phyloP scores from a whole-genome alignment of 148 eudicot species.

The Camellia granthamiana region DNA sequence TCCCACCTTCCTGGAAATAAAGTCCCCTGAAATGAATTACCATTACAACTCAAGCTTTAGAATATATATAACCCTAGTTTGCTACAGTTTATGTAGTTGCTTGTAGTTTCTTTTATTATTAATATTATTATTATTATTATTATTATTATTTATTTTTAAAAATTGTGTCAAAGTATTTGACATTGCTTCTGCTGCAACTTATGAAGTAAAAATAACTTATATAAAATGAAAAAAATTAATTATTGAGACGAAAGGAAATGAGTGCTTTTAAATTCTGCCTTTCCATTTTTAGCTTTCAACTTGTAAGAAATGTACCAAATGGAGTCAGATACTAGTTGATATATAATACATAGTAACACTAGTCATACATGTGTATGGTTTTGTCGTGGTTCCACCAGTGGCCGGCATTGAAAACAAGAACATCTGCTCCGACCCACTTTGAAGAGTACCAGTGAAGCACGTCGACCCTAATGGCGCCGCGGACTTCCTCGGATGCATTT shows the following conservation, averaged over 20 bases:
- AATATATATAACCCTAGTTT: background rate
- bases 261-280: too few relatives aligned
- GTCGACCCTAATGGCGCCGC: slow-evolving; percentile 53
- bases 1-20: slow-evolving; percentile 62
- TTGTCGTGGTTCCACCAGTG: slow-evolving; percentile 90
- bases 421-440: slow-evolving; percentile 60
- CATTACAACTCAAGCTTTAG: background rate
- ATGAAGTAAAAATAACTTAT: too few relatives aligned
- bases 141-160: too few relatives aligned
- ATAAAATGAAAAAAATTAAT: too few relatives aligned
- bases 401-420: slow-evolving; percentile 43
- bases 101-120: too few relatives aligned
- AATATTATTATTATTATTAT: too few relatives aligned
- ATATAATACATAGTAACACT: background rate
- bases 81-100: too few relatives aligned
- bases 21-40: slow-evolving; percentile 41
- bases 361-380: slow-evolving; percentile 46
- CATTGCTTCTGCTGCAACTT: too few relatives aligned
- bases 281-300: too few relatives aligned
- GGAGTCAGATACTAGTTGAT: background rate
- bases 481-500: slow-evolving; percentile 36
- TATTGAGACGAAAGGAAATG: too few relatives aligned
- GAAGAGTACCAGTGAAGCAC: slow-evolving; percentile 57
- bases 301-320: background rate
- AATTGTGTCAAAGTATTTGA: too few relatives aligned